A percentile compares a stretch with the other conserved stretches of the same genome.
Evolutionary conservation across 176 grass and related monocot species (phyloP).

Genomic region (Phoenix dactylifera): DNA sequence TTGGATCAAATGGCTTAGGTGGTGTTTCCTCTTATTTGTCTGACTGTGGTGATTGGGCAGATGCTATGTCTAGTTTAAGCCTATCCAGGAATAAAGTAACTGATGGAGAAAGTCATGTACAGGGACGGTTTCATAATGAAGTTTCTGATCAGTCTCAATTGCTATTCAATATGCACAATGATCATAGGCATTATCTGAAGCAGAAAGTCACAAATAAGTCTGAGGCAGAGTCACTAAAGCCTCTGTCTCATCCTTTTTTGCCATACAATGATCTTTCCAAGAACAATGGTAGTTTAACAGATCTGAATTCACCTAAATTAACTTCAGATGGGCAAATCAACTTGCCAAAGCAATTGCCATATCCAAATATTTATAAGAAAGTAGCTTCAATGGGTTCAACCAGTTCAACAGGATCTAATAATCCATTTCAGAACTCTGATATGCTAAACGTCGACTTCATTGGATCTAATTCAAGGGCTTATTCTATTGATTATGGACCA

Average conservation of each 20-base stretch:
- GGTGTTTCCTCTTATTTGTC: slow-evolving; percentile 23
- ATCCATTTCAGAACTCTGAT: slow-evolving; percentile 43
- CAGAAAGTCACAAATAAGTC: slow-evolving; percentile 27
- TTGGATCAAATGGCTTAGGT: slow-evolving; percentile 14
- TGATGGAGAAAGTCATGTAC: slow-evolving; percentile 39
- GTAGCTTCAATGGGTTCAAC: slow-evolving; percentile 32
- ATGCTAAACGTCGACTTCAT: slow-evolving; percentile 33
- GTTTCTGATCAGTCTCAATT: slow-evolving; percentile 39
- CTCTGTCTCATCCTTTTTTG: slow-evolving; percentile 7
- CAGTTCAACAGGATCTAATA: slow-evolving; percentile 28
- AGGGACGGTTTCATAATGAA: slow-evolving; percentile 38
- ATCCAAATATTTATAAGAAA: slow-evolving; percentile 44
- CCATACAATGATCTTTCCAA: slow-evolving; percentile 38
- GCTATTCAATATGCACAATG: slow-evolving; percentile 34
- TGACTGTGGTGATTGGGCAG: slow-evolving; percentile 38
- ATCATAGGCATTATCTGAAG: slow-evolving; percentile 37
- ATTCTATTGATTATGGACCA: slow-evolving; percentile 25
- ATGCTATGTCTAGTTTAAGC: slow-evolving; percentile 49
- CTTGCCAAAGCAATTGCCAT: slow-evolving; percentile 31
- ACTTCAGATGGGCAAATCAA: slow-evolving; percentile 42
- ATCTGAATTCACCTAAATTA: slow-evolving; percentile 25
- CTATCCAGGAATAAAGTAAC: slow-evolving; percentile 36
- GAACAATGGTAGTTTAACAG: slow-evolving; percentile 33
- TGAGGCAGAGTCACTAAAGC: slow-evolving; percentile 29
- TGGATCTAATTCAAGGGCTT: slow-evolving; percentile 26